Evolutionary conservation across 345 rosid genomes (phyloP).

Genomic region (Durio zibethinus): DNA sequence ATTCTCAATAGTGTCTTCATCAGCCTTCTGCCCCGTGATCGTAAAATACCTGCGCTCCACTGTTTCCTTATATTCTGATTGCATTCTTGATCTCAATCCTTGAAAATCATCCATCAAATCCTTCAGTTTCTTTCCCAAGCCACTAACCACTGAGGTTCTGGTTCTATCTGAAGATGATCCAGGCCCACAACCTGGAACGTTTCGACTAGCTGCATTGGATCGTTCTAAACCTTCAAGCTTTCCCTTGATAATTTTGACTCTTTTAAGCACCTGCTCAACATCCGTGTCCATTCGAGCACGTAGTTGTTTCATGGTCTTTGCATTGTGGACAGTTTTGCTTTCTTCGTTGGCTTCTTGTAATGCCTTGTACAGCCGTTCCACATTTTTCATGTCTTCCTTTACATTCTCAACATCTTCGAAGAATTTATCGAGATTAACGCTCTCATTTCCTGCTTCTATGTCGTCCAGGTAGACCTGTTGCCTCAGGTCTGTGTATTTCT

Average conservation of each 20-base stretch:
- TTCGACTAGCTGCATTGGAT: slow-evolving; percentile 56
- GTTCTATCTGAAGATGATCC: slow-evolving; percentile 83
- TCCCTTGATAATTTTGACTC: slow-evolving; percentile 57
- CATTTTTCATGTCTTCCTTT: slow-evolving; percentile 56
- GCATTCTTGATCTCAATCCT: slow-evolving; percentile 50
- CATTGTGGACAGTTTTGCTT: slow-evolving; percentile 55
- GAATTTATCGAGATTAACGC: slow-evolving; percentile 64
- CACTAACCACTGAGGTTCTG: slow-evolving; percentile 67
- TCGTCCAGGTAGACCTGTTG: slow-evolving; percentile 56
- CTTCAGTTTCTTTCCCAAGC: slow-evolving; percentile 73
- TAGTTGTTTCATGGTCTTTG: slow-evolving; percentile 56
- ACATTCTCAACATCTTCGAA: slow-evolving; percentile 73
- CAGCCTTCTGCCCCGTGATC: slow-evolving; percentile 64
- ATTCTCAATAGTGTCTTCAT: slow-evolving; percentile 74
- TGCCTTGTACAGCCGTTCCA: slow-evolving; percentile 55
- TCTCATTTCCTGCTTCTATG: slow-evolving; percentile 62
- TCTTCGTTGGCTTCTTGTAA: slow-evolving; percentile 80
- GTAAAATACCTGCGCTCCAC: slow-evolving; percentile 79
- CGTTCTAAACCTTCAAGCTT: slow-evolving; percentile 71
- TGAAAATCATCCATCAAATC: slow-evolving; percentile 77
- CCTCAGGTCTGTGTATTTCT: slow-evolving; percentile 63
- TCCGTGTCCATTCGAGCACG: slow-evolving; percentile 61
- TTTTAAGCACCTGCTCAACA: slow-evolving; percentile 60
- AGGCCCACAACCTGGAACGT: slow-evolving; percentile 65
- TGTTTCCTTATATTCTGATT: slow-evolving; percentile 64